Percentiles rank a stretch among this genome's conserved stretches.
phyloP scores from a whole-genome alignment of 306 rosid species.

The Sesbania bispinosa region DNA sequence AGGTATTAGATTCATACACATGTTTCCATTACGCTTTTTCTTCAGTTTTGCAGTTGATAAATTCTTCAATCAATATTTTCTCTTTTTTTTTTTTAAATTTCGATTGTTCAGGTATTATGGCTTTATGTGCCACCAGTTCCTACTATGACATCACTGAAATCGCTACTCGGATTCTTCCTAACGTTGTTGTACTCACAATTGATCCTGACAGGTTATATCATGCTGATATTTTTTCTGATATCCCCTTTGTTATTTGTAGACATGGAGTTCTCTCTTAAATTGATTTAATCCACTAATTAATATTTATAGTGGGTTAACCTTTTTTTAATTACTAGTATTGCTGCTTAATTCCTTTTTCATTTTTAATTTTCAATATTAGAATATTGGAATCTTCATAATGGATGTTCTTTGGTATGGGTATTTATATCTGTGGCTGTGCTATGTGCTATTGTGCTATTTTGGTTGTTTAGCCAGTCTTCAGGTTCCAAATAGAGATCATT shows the following conservation, averaged over 20 bases:
- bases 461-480: constrained; percentile 19
- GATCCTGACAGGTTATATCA: constrained; percentile 85
- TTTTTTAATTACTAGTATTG: background rate
- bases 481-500: constrained; percentile 22
- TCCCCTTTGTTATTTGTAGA: background rate
- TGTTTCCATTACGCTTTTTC: constrained; percentile 11
- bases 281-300: background rate
- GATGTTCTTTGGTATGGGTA: constrained; percentile 5
- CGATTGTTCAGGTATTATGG: constrained; percentile 84
- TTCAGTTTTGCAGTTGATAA: constrained; percentile 8
- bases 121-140: constrained; percentile 93
- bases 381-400: constrained; percentile 6
- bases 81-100: background rate
- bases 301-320: constrained; percentile 11
- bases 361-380: background rate
- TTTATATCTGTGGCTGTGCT: background rate
- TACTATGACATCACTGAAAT: constrained; percentile 87
- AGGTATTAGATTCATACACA: constrained; percentile 49
- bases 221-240: constrained; percentile 11
- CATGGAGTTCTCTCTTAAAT: constrained; percentile 17
- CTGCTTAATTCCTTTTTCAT: background rate
- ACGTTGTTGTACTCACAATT: constrained; percentile 79
- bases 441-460: background rate
- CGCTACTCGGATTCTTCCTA: constrained; percentile 96
- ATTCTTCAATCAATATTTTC: constrained; percentile 1